Evolutionary conservation across 75 land plant genomes (phyloP).

Genomic region (Selaginella moellendorffii): DNA sequence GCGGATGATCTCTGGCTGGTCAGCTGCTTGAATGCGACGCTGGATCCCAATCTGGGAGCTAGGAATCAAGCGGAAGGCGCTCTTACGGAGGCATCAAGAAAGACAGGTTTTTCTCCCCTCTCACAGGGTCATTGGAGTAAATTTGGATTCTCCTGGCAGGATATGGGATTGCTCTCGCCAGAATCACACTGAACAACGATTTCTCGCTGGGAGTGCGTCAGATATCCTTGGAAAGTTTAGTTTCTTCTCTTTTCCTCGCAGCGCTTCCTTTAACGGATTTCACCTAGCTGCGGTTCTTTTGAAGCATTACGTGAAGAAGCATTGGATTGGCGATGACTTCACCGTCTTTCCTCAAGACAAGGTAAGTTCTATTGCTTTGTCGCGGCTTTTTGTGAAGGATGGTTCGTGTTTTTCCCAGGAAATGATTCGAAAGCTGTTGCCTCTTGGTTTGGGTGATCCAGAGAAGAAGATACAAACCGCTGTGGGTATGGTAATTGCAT

Average conservation of each 20-base stretch:
- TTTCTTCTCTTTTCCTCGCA: background rate
- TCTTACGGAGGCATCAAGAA: too few relatives aligned
- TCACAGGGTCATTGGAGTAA: too few relatives aligned
- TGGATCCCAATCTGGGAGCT: too few relatives aligned
- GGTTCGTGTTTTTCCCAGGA: slow-evolving; percentile 23
- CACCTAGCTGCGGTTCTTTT: slow-evolving; percentile 91
- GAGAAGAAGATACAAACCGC: slow-evolving; percentile 88
- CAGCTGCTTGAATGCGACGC: slow-evolving; percentile 61
- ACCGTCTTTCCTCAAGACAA: slow-evolving; percentile 52
- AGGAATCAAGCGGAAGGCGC: slow-evolving; percentile 82
- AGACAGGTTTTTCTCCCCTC: too few relatives aligned
- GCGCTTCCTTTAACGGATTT: slow-evolving; percentile 4
- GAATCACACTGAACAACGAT: too few relatives aligned
- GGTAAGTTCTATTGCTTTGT: slow-evolving; percentile 27
- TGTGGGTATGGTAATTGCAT: slow-evolving; percentile 83
- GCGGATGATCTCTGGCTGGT: slow-evolving; percentile 84
- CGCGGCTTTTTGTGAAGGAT: slow-evolving; percentile 37
- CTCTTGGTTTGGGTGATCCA: slow-evolving; percentile 55
- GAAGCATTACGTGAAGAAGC: slow-evolving; percentile 87
- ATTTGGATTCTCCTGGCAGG: too few relatives aligned
- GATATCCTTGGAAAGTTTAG: slow-evolving; percentile 67
- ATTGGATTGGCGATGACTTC: slow-evolving; percentile 87
- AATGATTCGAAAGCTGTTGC: slow-evolving; percentile 43
- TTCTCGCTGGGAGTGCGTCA: too few relatives aligned
- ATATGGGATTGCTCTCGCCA: too few relatives aligned